These are phyloP conservation scores for Carallia pectinifolia DNA, from an alignment of 345 rosid species.

Conservation along the genomic window DNA sequence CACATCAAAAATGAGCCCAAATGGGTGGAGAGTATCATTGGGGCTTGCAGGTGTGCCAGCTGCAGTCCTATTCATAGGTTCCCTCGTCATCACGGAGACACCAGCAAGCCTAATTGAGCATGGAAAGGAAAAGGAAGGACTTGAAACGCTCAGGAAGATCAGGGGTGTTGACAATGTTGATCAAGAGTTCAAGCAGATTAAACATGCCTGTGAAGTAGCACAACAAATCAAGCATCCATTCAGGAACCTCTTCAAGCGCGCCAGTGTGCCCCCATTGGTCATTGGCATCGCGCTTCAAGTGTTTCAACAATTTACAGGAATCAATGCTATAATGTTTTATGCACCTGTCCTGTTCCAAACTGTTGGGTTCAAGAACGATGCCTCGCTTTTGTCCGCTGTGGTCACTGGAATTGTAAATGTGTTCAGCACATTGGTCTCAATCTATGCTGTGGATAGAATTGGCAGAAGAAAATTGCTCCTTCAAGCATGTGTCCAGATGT, in stretches of 20 bases:
- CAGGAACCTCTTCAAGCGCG: slow-evolving; percentile 36
- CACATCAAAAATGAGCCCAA: slow-evolving; percentile 38
- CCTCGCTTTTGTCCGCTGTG: slow-evolving; percentile 61
- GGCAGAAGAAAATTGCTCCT: slow-evolving; percentile 63
- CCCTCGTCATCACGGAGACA: slow-evolving; percentile 49
- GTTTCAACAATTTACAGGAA: slow-evolving; percentile 47
- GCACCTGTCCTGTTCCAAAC: slow-evolving; percentile 71
- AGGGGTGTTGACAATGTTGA: slow-evolving; percentile 34
- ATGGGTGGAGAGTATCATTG: slow-evolving; percentile 55
- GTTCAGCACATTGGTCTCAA: slow-evolving; percentile 52
- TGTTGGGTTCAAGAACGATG: no score
- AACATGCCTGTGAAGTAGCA: slow-evolving; percentile 39
- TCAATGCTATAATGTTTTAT: slow-evolving; percentile 53
- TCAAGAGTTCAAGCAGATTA: slow-evolving; percentile 31
- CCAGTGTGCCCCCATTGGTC: slow-evolving; percentile 39
- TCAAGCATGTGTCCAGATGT: slow-evolving; percentile 51
- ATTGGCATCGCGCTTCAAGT: slow-evolving; percentile 34
- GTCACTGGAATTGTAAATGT: slow-evolving; percentile 58
- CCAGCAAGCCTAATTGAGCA: slow-evolving; percentile 61
- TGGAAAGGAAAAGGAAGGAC: slow-evolving; percentile 27
- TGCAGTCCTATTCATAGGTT: slow-evolving; percentile 42
- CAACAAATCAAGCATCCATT: slow-evolving; percentile 40
- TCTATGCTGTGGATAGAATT: slow-evolving; percentile 52
- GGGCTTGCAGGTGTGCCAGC: slow-evolving; percentile 57
- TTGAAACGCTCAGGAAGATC: slow-evolving; percentile 39